Base-by-base conservation (phyloP, 768 basidiomycete genomes). In the Grammothele lineata region DNA sequence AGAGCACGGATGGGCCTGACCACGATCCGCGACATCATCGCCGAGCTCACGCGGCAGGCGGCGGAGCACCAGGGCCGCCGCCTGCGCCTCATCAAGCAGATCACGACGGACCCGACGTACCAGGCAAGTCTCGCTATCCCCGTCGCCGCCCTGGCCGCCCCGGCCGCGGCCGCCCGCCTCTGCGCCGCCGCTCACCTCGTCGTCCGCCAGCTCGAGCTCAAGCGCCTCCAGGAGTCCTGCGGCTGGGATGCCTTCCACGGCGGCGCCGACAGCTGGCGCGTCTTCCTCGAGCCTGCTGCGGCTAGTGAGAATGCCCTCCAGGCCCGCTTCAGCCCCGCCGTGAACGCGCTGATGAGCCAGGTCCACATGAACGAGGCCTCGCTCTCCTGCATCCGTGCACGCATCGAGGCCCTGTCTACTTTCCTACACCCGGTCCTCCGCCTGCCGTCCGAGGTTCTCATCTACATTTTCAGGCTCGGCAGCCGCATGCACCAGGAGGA, bases 401-500 rank as follows among this genome's bases (percentile, higher is more conserved):
- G 55, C 35, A 55, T 50, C 15, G 51, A 54, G 8, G 54, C 57
- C 23, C 56, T 60, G 23, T 45, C 43, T 7, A 48, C 56, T 9
- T 54, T 53, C 46, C 57, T 60, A 24, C 41, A 51, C n/a, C 58
- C 58, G n/a, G 47, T 55, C 27, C 49, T 55, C 9, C 50, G 51
- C 10, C 41, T 60, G n/a, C 58, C 58, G 0, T 51, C 39, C 9
- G 58, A 60, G 34, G 47, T 60, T 4, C 49, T 60, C 22, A 37
- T 43, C 18, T 36, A 47, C 27, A 60, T 60, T 33, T 60, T 60
- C 52, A 47, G 54, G 22, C 44, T 40, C 14, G 57, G 49, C 22
- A 44, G 46, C 10, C 40, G 48, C n/a, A 42, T 46, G 44, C 55
- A 50, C 6, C 47, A 50, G 33, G 47, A 44, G 37, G 48, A 41